Evolutionary conservation across 2,329 filamentous ascomycete species (phyloP).

Genomic region (Fusarium ramigenum): DNA sequence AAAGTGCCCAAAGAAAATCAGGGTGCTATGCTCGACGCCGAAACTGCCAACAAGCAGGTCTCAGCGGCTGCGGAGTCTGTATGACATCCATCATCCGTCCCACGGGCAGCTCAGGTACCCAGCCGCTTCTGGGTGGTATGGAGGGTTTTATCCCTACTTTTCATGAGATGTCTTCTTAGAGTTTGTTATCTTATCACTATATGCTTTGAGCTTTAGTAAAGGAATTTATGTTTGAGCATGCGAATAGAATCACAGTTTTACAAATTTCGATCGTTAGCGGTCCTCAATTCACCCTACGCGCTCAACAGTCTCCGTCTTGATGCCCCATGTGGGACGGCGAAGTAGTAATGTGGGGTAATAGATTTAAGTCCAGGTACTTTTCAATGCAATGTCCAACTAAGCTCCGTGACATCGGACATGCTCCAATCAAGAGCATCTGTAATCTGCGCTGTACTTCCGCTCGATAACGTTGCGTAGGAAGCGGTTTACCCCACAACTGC

Average conservation of each 20-base stretch:
- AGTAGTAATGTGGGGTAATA: background rate
- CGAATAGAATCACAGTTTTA: background rate
- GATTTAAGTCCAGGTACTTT: background rate
- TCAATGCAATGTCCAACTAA: background rate
- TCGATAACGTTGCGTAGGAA: background rate
- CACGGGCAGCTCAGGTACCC: no score
- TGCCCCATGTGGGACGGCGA: background rate
- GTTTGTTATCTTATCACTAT: background rate
- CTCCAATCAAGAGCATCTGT: background rate
- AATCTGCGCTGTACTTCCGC: background rate
- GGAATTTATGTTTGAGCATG: background rate
- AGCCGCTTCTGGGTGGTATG: background rate
- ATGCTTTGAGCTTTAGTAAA: background rate
- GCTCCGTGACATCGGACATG: background rate
- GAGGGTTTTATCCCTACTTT: background rate
- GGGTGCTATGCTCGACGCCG: background rate
- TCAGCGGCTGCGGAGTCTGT: background rate
- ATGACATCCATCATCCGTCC: accelerated
- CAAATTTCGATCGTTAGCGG: no score
- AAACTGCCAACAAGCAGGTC: background rate
- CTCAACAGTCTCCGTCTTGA: background rate
- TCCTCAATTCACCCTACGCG: background rate
- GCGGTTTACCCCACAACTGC: slow-evolving; percentile 1
- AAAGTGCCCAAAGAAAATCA: slow-evolving; percentile 7
- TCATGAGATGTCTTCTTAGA: background rate